These are phyloP conservation scores for Cryomyces minteri DNA, from an alignment of 495 filamentous ascomycete species.

Conservation along the genomic window DNA sequence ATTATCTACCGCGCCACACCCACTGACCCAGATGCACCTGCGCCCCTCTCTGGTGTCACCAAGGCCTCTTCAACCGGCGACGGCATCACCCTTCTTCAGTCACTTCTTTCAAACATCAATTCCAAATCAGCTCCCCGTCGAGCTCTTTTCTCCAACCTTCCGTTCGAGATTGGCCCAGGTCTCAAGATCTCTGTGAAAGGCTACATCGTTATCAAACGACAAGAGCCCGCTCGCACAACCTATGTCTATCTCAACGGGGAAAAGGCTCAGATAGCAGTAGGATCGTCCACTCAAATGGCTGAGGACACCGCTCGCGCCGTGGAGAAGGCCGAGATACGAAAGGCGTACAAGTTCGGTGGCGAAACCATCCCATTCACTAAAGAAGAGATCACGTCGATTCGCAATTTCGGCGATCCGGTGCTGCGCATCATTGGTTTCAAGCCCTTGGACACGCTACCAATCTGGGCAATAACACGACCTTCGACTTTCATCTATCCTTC, in stretches of 20 bases:
- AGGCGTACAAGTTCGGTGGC: slow-evolving; percentile 91
- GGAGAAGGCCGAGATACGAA: slow-evolving; percentile 67
- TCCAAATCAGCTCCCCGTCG: slow-evolving; percentile 76
- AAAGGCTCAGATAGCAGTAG: slow-evolving; percentile 57
- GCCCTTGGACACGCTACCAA: slow-evolving; percentile 48
- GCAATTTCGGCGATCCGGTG: slow-evolving; percentile 59
- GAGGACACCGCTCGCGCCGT: slow-evolving; percentile 57
- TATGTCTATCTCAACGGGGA: slow-evolving; percentile 79
- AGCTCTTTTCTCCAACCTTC: slow-evolving; percentile 66
- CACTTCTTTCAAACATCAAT: slow-evolving; percentile 75
- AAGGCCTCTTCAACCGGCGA: slow-evolving; percentile 35
- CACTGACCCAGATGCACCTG: slow-evolving; percentile 48
- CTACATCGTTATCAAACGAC: slow-evolving; percentile 72
- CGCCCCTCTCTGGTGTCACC: slow-evolving; percentile 21
- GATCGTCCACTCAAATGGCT: slow-evolving; percentile 50
- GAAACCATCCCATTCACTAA: slow-evolving; percentile 71
- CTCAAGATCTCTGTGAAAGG: slow-evolving; percentile 82
- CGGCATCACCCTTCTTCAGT: slow-evolving; percentile 64
- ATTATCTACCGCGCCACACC: slow-evolving; percentile 26
- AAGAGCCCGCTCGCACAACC: slow-evolving; percentile 58
- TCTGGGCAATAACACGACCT: slow-evolving; percentile 74
- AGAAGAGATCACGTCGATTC: slow-evolving; percentile 61
- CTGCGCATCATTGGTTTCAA: slow-evolving; percentile 95
- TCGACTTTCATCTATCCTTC: slow-evolving; percentile 89
- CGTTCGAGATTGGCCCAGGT: slow-evolving; percentile 70